Percentiles rank a stretch among this genome's conserved stretches.
phyloP scores from a whole-genome alignment of 768 basidiomycete genomes.

The Clitopilus passeckerianus region DNA sequence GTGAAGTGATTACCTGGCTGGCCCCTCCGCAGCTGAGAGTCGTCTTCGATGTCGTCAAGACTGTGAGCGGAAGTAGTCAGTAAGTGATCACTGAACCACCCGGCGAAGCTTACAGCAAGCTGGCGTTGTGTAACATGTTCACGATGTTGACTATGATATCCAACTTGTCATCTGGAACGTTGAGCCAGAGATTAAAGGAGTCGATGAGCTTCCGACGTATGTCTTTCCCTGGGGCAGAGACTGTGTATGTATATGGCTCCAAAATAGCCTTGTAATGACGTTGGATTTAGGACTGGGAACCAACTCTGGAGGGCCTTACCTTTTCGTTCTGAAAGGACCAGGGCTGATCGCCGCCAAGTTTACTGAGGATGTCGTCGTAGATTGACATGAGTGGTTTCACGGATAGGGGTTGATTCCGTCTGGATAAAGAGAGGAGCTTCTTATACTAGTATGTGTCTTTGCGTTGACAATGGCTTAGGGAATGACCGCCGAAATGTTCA shows the following conservation, averaged over 20 bases:
- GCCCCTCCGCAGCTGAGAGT: slow-evolving; percentile 81
- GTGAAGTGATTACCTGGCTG: slow-evolving; percentile 61
- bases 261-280: slow-evolving; percentile 41
- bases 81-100: too few species aligned
- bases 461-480: too few species aligned
- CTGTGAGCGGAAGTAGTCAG: slow-evolving; percentile 39
- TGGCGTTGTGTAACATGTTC: slow-evolving; percentile 94
- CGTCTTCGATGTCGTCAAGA: slow-evolving; percentile 93
- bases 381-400: slow-evolving; percentile 15
- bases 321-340: slow-evolving; percentile 31
- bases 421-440: not conserved
- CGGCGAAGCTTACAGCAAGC: slow-evolving; percentile 75
- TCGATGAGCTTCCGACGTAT: slow-evolving; percentile 83
- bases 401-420: not conserved
- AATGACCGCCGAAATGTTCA: too few species aligned
- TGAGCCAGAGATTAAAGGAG: slow-evolving; percentile 91
- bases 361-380: slow-evolving; percentile 36
- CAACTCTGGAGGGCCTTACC: slow-evolving; percentile 14
- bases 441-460: too few species aligned
- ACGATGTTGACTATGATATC: slow-evolving; percentile 75
- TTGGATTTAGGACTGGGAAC: not conserved
- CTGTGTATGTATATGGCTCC: slow-evolving; percentile 85
- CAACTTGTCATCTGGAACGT: slow-evolving; percentile 72
- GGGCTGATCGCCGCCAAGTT: slow-evolving; percentile 22
- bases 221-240: slow-evolving; percentile 87